Evolutionary conservation across 163 green algal genomes (phyloP), one percentile per base, ranked within the genome.

Genomic region (Trebouxiophyceae sp.): DNA sequence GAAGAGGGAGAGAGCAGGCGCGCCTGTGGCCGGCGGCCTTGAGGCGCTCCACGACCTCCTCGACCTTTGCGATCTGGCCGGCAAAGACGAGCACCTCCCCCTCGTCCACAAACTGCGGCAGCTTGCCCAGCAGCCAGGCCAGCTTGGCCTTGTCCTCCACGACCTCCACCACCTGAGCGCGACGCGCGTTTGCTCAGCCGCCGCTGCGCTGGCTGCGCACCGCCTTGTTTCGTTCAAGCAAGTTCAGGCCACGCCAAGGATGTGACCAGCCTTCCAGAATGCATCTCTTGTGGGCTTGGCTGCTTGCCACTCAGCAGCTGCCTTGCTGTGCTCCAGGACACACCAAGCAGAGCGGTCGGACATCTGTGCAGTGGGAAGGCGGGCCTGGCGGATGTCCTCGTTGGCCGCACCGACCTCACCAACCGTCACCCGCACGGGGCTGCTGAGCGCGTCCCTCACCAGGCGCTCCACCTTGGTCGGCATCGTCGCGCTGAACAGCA

Each of bases 401-500:
- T 97, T 97, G 46, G 85, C 90, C 1, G 62, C 76, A 1, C 87
- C 86, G 7, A 76, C 55, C 30, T 74, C 50, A 16, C 81, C 87
- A 5, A 94, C 81, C 2, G 75, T 85, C 63, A 94, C 76, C 29
- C 79, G 71, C 20, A 94, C 77, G 5, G 92, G 92, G 47, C 85
- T 74, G 26, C 77, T 82, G 23, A 98, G 73, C 22, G 87, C 83
- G 60, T 96, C 92, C 0, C 70, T 33, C 1, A 87, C 88, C 26
- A 99, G 87, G 46, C 74, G 64, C 69, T 95, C 81, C 30, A 98
- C 81, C 61, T 88, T 84, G 47, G 76, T 75, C 0, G 91, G 93
- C 92, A 96, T 93, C 4, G 93, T 99, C 24, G 93, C 93, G 47
- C 74, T 89, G 81, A 96, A 98, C 50, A 99, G 81, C 64, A 98